Conservation (phyloP, 306 rosid genomes). For the Malus orientalis region DNA sequence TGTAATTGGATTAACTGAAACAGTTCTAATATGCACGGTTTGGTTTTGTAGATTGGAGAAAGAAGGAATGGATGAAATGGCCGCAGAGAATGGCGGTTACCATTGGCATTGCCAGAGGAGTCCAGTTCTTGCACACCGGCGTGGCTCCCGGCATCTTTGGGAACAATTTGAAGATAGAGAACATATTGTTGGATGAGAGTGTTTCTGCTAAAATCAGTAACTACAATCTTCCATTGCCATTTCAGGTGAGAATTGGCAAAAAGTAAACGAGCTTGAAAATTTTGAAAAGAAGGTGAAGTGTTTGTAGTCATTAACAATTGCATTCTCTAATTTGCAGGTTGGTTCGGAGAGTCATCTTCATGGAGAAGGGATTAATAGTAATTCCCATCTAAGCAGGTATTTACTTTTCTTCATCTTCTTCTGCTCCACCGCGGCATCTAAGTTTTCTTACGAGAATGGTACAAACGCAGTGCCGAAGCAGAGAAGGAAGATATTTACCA, state of each 20-base stretch:
- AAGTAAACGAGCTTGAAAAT: neutral
- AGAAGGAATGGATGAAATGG: conserved; percentile 74
- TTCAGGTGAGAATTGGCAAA: conserved; percentile 35
- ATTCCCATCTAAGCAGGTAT: conserved; percentile 25
- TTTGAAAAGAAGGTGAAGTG: neutral
- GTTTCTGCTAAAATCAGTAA: conserved; percentile 67
- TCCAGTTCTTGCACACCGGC: conserved; percentile 67
- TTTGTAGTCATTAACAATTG: neutral
- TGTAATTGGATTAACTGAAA: neutral
- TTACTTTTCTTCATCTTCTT: neutral
- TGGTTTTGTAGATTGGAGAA: conserved; percentile 47
- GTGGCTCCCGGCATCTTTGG: conserved; percentile 58
- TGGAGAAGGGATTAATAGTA: conserved; percentile 2
- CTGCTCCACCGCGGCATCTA: neutral
- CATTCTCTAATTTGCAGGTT: conserved; percentile 18
- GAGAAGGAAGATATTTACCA: conserved; percentile 88
- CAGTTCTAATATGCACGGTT: neutral
- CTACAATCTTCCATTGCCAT: conserved; percentile 58
- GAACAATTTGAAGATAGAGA: conserved; percentile 58
- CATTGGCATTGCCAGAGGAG: conserved; percentile 62
- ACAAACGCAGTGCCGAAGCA: conserved; percentile 28
- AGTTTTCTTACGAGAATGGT: neutral
- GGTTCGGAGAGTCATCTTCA: conserved; percentile 22
- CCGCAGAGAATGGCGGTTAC: conserved; percentile 78
- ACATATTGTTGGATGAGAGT: conserved; percentile 53